Conservation (phyloP, 2,329 filamentous ascomycete species). For the Pestalotiopsis sp. region DNA sequence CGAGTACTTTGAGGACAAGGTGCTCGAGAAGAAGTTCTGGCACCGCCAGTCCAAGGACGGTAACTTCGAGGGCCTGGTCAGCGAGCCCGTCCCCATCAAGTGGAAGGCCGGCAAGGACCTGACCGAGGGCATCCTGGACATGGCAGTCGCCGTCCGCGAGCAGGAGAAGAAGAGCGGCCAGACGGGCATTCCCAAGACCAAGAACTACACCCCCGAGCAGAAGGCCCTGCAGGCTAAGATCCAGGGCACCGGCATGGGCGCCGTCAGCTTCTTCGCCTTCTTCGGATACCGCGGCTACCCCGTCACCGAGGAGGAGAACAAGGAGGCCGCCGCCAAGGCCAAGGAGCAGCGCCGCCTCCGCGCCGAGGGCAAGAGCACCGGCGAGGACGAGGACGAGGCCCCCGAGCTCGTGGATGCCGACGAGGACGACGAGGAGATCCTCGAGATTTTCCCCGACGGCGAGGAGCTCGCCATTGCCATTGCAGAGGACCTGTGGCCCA, state of each 20-base stretch:
- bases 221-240: conserved; percentile 57
- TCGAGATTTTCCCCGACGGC: conserved; percentile 87
- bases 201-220: conserved; percentile 48
- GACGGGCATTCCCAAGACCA: conserved; percentile 26
- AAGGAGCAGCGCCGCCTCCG: conserved; percentile 55
- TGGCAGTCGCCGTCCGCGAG: conserved; percentile 71
- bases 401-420: conserved; percentile 59
- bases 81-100: conserved; percentile 83
- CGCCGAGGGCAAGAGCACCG: conserved; percentile 53
- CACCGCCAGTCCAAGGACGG: conserved; percentile 71
- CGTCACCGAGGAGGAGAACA: conserved; percentile 73
- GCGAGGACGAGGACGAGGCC: conserved; percentile 54
- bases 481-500: conserved; percentile 86
- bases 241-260: conserved; percentile 63
- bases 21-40: conserved; percentile 91
- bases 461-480: conserved; percentile 81
- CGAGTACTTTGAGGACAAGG: conserved; percentile 76
- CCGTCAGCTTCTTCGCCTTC: conserved; percentile 83
- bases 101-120: conserved; percentile 89
- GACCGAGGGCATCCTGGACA: conserved; percentile 77
- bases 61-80: conserved; percentile 74
- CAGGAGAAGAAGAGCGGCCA: conserved; percentile 52
- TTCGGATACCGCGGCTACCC: conserved; percentile 78
- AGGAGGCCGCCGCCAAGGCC: conserved; percentile 62
- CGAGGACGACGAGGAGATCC: conserved; percentile 65